These are phyloP conservation scores for Acidiella bohemica DNA, from an alignment of 495 filamentous ascomycete genomes.

Conservation along the genomic window DNA sequence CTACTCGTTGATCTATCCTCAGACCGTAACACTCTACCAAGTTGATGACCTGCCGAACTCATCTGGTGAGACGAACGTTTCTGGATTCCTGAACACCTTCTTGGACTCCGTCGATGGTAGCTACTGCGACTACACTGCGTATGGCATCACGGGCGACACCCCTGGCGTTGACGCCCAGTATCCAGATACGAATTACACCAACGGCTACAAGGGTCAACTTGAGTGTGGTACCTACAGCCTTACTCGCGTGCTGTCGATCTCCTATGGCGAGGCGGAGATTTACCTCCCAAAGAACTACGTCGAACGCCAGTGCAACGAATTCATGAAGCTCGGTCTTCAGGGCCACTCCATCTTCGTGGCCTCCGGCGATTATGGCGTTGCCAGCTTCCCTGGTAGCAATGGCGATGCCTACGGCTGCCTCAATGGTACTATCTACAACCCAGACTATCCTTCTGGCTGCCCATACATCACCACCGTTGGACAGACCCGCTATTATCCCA, in stretches of 20 bases:
- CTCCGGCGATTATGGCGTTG: conserved; percentile 12
- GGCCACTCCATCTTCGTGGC: conserved; percentile 10
- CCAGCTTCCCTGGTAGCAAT: background rate
- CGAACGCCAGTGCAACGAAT: conserved; percentile 20
- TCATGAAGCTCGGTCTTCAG: conserved; percentile 20
- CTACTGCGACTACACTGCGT: conserved; percentile 15
- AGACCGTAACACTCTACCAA: conserved; percentile 12
- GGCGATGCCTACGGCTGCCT: conserved; percentile 1
- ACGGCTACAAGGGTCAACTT: conserved; percentile 9
- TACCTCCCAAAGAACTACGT: conserved; percentile 4
- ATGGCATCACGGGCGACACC: conserved; percentile 10
- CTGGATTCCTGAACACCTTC: conserved; percentile 13
- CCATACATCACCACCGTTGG: conserved; percentile 35
- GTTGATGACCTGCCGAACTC: conserved; percentile 8
- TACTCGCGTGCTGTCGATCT: conserved; percentile 10
- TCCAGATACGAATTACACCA: conserved; percentile 1
- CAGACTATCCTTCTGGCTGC: conserved; percentile 38
- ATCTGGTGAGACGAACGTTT: background rate
- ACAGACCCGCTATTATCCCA: conserved; percentile 1
- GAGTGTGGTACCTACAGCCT: conserved; percentile 8
- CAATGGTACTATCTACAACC: conserved; percentile 27
- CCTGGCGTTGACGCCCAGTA: conserved; percentile 10
- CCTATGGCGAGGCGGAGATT: conserved; percentile 13
- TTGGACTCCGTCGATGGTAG: conserved; percentile 12
- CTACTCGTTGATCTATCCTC: conserved; percentile 15